Evolutionary conservation across 2,329 filamentous ascomycete genomes (phyloP), one percentile per base, ranked within the genome.

Genomic region (Penicillium sp.): DNA sequence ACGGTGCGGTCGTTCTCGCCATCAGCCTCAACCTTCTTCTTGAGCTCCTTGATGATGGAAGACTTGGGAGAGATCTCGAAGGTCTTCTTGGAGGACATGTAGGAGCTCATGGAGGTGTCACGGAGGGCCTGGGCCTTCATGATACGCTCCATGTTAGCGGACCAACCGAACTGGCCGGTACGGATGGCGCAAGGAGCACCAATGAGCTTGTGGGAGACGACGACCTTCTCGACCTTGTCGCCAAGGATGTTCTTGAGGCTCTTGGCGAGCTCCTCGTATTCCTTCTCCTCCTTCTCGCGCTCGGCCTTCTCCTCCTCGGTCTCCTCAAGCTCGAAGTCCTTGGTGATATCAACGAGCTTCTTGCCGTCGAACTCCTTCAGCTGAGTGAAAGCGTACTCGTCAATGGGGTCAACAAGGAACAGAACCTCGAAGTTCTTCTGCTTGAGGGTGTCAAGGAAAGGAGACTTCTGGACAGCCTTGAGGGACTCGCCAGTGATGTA

Each of bases 31-130:
- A 97, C 91, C 91, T 99, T 99, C 82, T 89, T 91, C 90, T 95
- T 97, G 73, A 99, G 88, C 85, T 97, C 94, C 87, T 96, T 89
- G 83, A 99, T 87, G 79, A 99, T 99, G 65, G 91, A 75, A 70
- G 91, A 96, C 85, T 94, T 93, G 77, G 94, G 94, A n/a, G 94
- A 97, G 80, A 99, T 97, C 84, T 99, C 94, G 68, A 99, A 97
- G 30, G 94, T 99, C 91, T 99, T 99, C 92, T 99, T 99, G 76
- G 93, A 97, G 65, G 91, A 95, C 94, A 99, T 99, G 90, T 99
- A 99, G 70, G 91, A 96, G 80, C 86, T 91, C 94, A 99, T 99
- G 71, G 92, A 97, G 67, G 94, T 99, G 82, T 99, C 94, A 82
- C 94, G 94, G 72, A 99, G 93, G 73, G 94, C 94, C 84, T 99